These are phyloP conservation scores for Sporodiniella umbellata DNA, from an alignment of 371 early-diverging fungal species.

Conservation along the genomic window DNA sequence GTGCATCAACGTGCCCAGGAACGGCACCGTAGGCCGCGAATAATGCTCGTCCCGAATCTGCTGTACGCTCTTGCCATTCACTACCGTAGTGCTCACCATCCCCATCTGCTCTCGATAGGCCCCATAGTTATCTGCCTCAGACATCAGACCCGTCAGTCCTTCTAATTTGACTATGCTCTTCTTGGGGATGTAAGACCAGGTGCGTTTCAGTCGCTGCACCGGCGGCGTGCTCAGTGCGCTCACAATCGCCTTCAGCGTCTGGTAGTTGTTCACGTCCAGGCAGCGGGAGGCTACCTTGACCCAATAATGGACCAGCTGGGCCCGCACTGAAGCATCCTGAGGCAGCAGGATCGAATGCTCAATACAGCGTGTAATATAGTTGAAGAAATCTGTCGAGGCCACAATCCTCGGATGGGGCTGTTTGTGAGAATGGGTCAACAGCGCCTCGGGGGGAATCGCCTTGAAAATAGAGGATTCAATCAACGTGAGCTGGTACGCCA, in stretches of 20 bases:
- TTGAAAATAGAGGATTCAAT: conserved; percentile 70
- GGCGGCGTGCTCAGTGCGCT: conserved; percentile 75
- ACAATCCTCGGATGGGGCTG: conserved; percentile 66
- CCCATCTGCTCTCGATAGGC: conserved; percentile 68
- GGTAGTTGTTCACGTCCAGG: conserved; percentile 66
- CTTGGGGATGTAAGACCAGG: conserved; percentile 72
- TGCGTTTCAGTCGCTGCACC: conserved; percentile 68
- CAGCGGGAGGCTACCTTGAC: conserved; percentile 67
- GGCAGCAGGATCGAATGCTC: conserved; percentile 71
- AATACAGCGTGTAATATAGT: conserved; percentile 73
- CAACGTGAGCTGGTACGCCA: conserved; percentile 72
- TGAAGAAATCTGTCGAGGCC: conserved; percentile 80
- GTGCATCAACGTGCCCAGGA: conserved; percentile 69
- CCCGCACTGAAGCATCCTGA: conserved; percentile 58
- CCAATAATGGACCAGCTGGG: conserved; percentile 69
- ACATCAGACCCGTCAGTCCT: conserved; percentile 60
- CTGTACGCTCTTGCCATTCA: conserved; percentile 17
- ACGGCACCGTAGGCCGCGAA: conserved; percentile 67
- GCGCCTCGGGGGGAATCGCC: conserved; percentile 60
- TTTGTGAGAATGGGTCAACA: conserved; percentile 66
- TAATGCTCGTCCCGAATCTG: conserved; percentile 27
- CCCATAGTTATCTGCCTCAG: conserved; percentile 71
- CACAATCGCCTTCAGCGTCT: conserved; percentile 73
- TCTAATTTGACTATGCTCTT: conserved; percentile 61
- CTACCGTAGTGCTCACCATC: conserved; percentile 26